Conservation (phyloP, 148 eudicot species). For the Camellia japonica region DNA sequence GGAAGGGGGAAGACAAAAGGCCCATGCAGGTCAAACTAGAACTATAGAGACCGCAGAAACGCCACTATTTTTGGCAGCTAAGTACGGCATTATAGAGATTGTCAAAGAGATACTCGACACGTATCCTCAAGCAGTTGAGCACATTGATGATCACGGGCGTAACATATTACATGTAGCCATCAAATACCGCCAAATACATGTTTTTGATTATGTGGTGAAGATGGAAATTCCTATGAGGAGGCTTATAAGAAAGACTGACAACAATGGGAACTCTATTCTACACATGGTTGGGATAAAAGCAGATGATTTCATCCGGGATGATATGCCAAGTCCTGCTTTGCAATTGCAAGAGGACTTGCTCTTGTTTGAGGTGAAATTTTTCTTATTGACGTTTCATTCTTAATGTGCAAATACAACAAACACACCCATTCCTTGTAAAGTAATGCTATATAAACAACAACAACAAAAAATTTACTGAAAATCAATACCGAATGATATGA, state of each 20-base stretch:
- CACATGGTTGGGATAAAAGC: conserved; percentile 9
- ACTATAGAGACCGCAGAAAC: background rate
- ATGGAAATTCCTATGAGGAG: background rate
- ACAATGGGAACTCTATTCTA: background rate
- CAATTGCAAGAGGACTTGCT: conserved; percentile 5
- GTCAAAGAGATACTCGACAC: background rate
- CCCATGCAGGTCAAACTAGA: background rate
- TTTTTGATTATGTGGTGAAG: background rate
- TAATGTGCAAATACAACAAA: background rate
- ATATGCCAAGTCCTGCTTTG: conserved; percentile 6
- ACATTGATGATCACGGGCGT: background rate
- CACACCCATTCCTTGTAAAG: too few relatives aligned
- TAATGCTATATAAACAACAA: too few relatives aligned
- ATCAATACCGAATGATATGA: too few relatives aligned
- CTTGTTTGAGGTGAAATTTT: conserved; percentile 6
- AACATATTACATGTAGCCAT: conserved; percentile 8
- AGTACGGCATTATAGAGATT: conserved; percentile 4
- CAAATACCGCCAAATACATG: conserved; percentile 3
- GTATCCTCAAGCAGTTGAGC: conserved; percentile 4
- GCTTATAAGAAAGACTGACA: background rate
- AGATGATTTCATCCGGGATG: background rate
- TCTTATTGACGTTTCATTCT: too few relatives aligned
- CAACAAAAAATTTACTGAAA: too few relatives aligned
- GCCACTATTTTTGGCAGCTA: background rate
- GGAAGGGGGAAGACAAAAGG: background rate